Conservation (phyloP, 2,329 filamentous ascomycete species). For the Fusarium mangiferae region DNA sequence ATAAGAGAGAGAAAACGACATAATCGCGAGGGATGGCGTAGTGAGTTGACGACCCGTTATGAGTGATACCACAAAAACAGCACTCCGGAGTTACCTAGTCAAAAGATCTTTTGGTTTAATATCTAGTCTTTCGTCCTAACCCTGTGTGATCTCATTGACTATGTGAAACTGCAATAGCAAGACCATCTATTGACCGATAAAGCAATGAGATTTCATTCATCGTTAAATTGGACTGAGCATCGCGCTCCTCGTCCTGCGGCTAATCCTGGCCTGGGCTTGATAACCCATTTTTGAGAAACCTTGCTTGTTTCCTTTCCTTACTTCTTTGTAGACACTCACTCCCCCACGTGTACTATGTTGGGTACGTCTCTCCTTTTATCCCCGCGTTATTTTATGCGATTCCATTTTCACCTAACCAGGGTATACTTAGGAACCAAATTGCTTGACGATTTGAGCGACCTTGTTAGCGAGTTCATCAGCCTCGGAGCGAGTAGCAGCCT, state of each 20-base stretch:
- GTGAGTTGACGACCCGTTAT: slow-evolving; percentile 43
- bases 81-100: slow-evolving; percentile 44
- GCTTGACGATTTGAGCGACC: slow-evolving; percentile 79
- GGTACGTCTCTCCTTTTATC: not conserved
- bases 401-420: not conserved
- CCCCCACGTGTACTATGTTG: slow-evolving; percentile 2
- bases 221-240: slow-evolving; percentile 19
- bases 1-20: slow-evolving; percentile 26
- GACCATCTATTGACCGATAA: slow-evolving; percentile 10
- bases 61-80: slow-evolving; percentile 44
- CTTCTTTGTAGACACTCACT: not conserved
- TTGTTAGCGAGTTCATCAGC: slow-evolving; percentile 90
- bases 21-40: slow-evolving; percentile 32
- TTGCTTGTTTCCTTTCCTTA: slow-evolving; percentile 6
- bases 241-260: slow-evolving; percentile 1
- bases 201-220: slow-evolving; percentile 33
- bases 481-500: slow-evolving; percentile 88
- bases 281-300: slow-evolving; percentile 13
- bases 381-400: slow-evolving; percentile 22
- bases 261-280: slow-evolving; percentile 15
- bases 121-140: not conserved
- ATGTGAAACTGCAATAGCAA: not conserved
- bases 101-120: slow-evolving; percentile 44
- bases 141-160: not conserved
- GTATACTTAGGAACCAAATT: slow-evolving; percentile 53